These are phyloP conservation scores for Tylopilus intermedius DNA, from an alignment of 768 basidiomycete species.

Conservation along the genomic window DNA sequence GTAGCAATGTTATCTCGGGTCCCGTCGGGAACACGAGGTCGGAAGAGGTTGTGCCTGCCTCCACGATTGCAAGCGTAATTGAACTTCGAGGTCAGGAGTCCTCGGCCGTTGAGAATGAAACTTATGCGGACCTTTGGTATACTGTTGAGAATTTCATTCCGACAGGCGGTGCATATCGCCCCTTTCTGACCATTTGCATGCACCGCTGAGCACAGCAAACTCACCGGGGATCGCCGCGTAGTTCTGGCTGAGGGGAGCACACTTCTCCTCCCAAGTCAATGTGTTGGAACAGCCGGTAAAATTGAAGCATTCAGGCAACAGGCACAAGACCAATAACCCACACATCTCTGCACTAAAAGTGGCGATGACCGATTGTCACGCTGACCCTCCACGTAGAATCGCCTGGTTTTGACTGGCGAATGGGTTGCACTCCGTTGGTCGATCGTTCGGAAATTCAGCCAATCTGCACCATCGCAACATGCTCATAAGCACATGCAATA, in stretches of 20 bases:
- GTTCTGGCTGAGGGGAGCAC: background rate
- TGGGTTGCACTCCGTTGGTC: background rate
- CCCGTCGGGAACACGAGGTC: background rate
- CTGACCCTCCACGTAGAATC: background rate
- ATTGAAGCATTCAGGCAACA: background rate
- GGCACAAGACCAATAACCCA: background rate
- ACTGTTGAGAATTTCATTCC: background rate
- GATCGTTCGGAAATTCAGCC: background rate
- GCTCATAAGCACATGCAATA: constrained; percentile 3
- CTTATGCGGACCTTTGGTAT: constrained; percentile 1
- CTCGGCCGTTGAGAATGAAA: background rate
- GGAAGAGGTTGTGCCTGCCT: background rate
- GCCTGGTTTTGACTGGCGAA: background rate
- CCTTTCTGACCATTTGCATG: too few relatives aligned
- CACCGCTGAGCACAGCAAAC: background rate
- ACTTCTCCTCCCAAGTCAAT: background rate
- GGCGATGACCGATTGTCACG: background rate
- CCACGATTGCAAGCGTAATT: background rate
- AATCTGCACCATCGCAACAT: background rate
- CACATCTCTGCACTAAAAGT: background rate
- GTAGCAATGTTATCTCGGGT: background rate
- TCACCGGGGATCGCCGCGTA: background rate
- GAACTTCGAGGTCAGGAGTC: too few relatives aligned
- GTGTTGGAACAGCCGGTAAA: background rate
- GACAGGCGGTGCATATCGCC: too few relatives aligned